Conservation (phyloP, 1,284 basidiomycete genomes). For the Heliocybe sulcata region DNA sequence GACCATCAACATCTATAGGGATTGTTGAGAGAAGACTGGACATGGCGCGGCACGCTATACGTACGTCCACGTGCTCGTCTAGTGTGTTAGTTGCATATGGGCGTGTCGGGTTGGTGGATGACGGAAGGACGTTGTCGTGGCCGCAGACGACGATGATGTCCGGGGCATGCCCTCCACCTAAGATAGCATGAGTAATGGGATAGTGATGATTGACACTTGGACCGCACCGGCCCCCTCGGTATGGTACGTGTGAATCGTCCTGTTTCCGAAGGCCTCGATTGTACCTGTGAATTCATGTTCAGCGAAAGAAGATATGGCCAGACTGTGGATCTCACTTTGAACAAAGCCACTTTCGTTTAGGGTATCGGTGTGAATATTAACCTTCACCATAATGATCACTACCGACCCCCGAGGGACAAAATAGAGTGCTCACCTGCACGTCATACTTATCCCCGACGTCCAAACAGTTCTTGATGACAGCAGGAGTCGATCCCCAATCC, state of each 20-base stretch:
- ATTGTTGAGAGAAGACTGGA: slow-evolving; percentile 3
- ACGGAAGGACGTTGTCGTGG: slow-evolving; percentile 88
- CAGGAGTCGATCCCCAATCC: slow-evolving; percentile 96
- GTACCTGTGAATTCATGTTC: slow-evolving; percentile 48
- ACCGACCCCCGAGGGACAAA: neutral
- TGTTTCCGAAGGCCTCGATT: slow-evolving; percentile 82
- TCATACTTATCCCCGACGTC: slow-evolving; percentile 89
- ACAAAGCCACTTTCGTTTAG: slow-evolving; percentile 93
- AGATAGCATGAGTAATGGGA: neutral
- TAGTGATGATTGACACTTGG: neutral
- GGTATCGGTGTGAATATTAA: slow-evolving; percentile 98
- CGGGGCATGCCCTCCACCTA: slow-evolving; percentile 93
- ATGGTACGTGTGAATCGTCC: slow-evolving; percentile 98
- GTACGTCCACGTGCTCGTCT: slow-evolving; percentile 94
- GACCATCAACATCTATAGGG: slow-evolving; percentile 90
- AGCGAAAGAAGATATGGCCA: too few relatives aligned
- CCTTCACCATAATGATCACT: slow-evolving; percentile 30
- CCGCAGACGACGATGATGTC: slow-evolving; percentile 97
- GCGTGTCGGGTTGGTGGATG: slow-evolving; percentile 95
- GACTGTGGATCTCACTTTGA: slow-evolving; percentile 47
- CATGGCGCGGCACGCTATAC: slow-evolving; percentile 17
- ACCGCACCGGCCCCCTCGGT: slow-evolving; percentile 80
- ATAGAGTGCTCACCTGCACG: slow-evolving; percentile 71
- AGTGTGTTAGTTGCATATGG: slow-evolving; percentile 91
- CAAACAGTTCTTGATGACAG: slow-evolving; percentile 74